These are phyloP conservation scores for Emmonsiellopsis sp. DNA, from an alignment of 2,329 filamentous ascomycete species.

Conservation along the genomic window DNA sequence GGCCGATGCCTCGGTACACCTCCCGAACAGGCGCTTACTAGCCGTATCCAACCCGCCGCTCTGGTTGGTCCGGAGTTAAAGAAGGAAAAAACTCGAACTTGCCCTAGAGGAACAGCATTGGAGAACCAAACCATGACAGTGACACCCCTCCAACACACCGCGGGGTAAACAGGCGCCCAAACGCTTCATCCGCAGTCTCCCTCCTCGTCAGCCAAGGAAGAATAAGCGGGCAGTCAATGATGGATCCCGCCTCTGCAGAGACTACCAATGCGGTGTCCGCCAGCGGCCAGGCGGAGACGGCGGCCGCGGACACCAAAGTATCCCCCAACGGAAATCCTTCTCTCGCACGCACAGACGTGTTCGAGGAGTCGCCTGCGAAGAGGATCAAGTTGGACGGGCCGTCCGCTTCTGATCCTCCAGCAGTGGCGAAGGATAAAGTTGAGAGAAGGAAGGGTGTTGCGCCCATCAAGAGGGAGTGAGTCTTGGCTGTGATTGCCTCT, in stretches of 20 bases:
- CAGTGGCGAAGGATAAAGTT: constrained; percentile 16
- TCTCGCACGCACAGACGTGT: constrained; percentile 32
- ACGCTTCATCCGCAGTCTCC: no score
- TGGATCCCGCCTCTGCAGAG: not conserved
- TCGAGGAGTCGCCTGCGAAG: constrained; percentile 40
- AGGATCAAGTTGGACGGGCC: constrained; percentile 43
- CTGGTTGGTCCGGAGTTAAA: no score
- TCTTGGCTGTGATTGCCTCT: constrained; percentile 6
- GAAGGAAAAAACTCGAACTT: no score
- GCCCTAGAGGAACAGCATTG: no score
- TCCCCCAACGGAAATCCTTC: not conserved
- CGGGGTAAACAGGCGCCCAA: no score
- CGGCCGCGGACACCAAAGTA: not conserved
- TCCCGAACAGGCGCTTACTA: no score
- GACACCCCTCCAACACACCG: no score
- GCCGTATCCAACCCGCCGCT: no score
- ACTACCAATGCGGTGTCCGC: not conserved
- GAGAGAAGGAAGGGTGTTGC: constrained; percentile 50
- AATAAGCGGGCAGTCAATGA: not conserved
- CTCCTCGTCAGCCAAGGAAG: not conserved
- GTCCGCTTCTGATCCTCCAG: constrained; percentile 13
- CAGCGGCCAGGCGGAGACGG: not conserved
- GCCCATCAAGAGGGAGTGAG: constrained; percentile 64
- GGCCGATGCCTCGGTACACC: no score
- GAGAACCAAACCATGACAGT: no score